Evolutionary conservation across 2,329 filamentous ascomycete genomes (phyloP), one percentile per base, ranked within the genome.

Genomic region (Alternaria brassicicola): DNA sequence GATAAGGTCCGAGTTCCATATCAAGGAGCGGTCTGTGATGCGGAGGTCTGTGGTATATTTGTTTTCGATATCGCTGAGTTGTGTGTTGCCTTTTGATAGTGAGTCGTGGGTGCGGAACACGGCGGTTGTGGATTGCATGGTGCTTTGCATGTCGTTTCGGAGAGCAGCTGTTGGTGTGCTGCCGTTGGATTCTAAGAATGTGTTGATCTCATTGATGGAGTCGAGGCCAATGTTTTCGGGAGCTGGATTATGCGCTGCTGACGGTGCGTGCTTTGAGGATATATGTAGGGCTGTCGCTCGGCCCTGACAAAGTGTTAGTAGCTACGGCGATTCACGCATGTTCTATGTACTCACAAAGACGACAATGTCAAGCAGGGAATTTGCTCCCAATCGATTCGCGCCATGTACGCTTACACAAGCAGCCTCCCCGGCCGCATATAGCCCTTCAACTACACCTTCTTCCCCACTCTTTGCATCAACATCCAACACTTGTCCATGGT

Each of bases 371-470:
- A 83, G 76, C 6, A 83, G 71, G 2, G 78, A 81, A 56, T 83
- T 83, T 2, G 81, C 81, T 4, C 81, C 81, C 0, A 83, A 69
- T 26, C 81, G 71, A 36, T 83, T 83, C 17, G 80, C 79, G 2
- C 81, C 81, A 51, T 83, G 81, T 0, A 83, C 81, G 35, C 78
- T 80, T 0, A 83, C 81, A 62, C 79, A 83, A 1, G 81, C 81
- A 25, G 78, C 78, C 65, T 83, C 81, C 38, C 81, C 81, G 3
- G 79, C 80, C 2, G 81, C 81, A 58, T 82, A 83, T 10, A 83
- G 66, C 1, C 81, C 81, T 36, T 79, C 72, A 1, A 83, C 80
- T 8, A 78, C 64, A 30, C 72, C 74, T 36, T 83, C 80, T 8
- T 73, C 77, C 0, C 76, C 72, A 23, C 66, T 33, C 13, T 57